phyloP scores from a whole-genome alignment of 2,329 filamentous ascomycete species.

The Cytospora piceicola region DNA sequence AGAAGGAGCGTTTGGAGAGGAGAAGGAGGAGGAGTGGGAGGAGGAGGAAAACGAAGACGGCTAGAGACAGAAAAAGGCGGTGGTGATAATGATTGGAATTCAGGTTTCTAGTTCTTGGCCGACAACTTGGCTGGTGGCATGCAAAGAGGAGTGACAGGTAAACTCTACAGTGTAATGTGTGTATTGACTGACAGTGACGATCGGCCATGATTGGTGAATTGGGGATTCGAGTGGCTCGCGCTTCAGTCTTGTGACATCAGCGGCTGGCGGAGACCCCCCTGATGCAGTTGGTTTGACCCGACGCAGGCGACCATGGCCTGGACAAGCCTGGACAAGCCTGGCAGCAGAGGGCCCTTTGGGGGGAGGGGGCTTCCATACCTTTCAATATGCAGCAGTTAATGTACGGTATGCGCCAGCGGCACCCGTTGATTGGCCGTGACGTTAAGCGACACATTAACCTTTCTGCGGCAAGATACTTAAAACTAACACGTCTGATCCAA shows the following conservation, averaged over 20 bases:
- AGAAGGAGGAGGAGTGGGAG: background rate
- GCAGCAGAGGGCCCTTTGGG: too few species aligned
- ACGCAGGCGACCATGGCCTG: background rate
- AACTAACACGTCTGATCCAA: constrained; percentile 15
- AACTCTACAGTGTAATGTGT: background rate
- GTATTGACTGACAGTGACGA: background rate
- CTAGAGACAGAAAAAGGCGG: background rate
- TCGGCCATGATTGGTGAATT: background rate
- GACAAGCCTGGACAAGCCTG: background rate
- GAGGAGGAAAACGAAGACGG: background rate
- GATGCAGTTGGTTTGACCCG: background rate
- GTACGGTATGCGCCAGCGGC: background rate
- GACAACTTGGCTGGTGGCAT: background rate
- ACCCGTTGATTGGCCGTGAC: constrained; percentile 1
- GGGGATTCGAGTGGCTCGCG: background rate
- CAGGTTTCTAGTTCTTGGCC: background rate
- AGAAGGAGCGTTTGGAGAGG: background rate
- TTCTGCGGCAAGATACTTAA: background rate
- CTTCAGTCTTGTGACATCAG: background rate
- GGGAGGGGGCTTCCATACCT: too few species aligned
- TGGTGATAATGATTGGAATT: background rate
- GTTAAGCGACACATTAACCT: constrained; percentile 3
- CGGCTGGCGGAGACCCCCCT: background rate
- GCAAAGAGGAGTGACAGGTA: background rate
- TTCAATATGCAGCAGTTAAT: background rate